phyloP scores from a whole-genome alignment of 2,329 filamentous ascomycete species.

The Aspergillus pseudoterreus region DNA sequence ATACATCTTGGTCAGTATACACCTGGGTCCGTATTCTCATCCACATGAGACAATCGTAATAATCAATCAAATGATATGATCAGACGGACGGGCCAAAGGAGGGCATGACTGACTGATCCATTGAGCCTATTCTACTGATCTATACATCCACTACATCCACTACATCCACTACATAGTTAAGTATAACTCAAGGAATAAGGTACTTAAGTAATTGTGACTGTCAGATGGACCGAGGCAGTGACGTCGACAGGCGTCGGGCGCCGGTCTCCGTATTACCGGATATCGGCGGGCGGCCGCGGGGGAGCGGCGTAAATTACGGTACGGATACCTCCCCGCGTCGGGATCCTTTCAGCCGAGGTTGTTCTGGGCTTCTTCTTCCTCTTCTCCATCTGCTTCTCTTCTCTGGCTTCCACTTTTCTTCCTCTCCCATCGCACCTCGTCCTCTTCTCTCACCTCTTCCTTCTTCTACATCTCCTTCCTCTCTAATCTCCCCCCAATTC shows the following conservation, averaged over 20 bases:
- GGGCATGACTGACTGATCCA: too few relatives aligned
- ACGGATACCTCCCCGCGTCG: conserved; percentile 9
- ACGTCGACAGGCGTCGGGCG: background rate
- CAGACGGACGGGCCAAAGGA: too few relatives aligned
- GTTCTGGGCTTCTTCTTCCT: conserved; percentile 2
- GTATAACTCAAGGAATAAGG: too few relatives aligned
- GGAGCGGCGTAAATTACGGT: conserved; percentile 1
- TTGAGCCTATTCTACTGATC: too few relatives aligned
- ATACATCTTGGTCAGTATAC: too few relatives aligned
- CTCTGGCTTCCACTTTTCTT: conserved; percentile 9
- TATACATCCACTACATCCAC: too few relatives aligned
- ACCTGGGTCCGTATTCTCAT: too few relatives aligned
- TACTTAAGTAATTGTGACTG: background rate
- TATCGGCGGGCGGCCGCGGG: background rate
- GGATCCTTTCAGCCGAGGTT: conserved; percentile 18
- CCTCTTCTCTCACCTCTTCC: conserved; percentile 3
- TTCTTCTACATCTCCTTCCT: conserved; percentile 6
- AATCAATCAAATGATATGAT: too few relatives aligned
- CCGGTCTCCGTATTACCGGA: conserved; percentile 6
- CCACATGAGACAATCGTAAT: too few relatives aligned
- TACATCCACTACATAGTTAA: too few relatives aligned
- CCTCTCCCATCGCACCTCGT: background rate
- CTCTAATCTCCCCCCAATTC: conserved; percentile 3
- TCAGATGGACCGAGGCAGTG: conserved; percentile 3
- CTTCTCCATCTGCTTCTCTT: conserved; percentile 12